Evolutionary conservation across 169 alveolate genomes (phyloP), one percentile per base, ranked within the genome.

Genomic region (Plasmodium malariae): DNA sequence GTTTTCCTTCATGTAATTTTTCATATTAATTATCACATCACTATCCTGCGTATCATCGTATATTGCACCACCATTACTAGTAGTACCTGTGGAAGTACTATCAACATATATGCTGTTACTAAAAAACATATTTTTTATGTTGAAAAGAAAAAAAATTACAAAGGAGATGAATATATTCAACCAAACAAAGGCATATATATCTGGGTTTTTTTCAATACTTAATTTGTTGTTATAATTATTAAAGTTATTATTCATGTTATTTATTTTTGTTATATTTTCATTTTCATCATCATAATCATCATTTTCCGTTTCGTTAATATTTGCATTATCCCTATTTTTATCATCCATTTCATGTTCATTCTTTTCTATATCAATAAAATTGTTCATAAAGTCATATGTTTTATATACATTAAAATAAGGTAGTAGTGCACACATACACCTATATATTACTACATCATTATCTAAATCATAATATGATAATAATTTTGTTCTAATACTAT

Each of bases 371-470:
- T 83, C 91, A 40, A 51, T 28, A 17, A 68, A 49, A 72, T 60
- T 30, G 21, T 60, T 60, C 21, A 68, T 21, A 28, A 6, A 68
- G 17, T 83, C 83, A 43, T 49, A 83, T 30, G 30, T 51, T 70
- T 54, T 83, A 11, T 83, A 83, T 26, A 83, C 91, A 24, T 83
- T 51, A 26, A 67, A 63, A 34, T 83, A 83, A 3, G 91, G 91
- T 12, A 83, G 17, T 37, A 83, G 24, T 12, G 91, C 91, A 60
- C 91, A 83, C 91, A 83, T 83, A 26, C 76, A 83, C 43, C 91
- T 67, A 59, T 83, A 83, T 67, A 83, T 83, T n/a, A 83, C 55
- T 21, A 83, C 85, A 17, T 83, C 85, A 43, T 57, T 83, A 34
- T 83, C 91, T 59, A 83, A 32, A 40, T 83, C 69, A 45, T 83